Conservation (phyloP, 148 eudicot species). For the Camellia granthamiana region DNA sequence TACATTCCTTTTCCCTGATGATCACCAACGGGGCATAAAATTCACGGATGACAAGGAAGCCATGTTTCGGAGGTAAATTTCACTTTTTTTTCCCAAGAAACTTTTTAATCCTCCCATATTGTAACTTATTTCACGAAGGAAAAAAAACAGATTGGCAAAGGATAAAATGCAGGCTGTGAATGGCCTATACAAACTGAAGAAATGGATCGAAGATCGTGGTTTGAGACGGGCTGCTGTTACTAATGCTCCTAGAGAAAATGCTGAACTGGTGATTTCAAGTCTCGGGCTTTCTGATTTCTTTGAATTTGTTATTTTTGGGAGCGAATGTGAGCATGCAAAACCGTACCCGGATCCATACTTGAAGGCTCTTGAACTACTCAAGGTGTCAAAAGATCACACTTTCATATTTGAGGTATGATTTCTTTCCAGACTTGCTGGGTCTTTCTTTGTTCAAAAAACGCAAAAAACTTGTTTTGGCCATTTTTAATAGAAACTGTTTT, state of each 20-base stretch:
- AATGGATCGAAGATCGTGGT: conserved; percentile 84
- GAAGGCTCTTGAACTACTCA: conserved; percentile 63
- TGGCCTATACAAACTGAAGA: conserved; percentile 65
- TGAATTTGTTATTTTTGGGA: conserved; percentile 61
- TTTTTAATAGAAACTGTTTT: too few species aligned
- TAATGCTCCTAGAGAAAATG: conserved; percentile 83
- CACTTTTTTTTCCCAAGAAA: neutral
- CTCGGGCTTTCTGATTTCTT: conserved; percentile 83
- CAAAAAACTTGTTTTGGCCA: too few species aligned
- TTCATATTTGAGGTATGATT: conserved; percentile 68
- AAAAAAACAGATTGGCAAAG: conserved; percentile 50
- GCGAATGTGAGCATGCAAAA: conserved; percentile 84
- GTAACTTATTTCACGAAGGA: conserved; percentile 1
- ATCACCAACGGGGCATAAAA: conserved; percentile 63
- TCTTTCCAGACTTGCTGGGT: neutral
- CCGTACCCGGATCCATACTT: conserved; percentile 87
- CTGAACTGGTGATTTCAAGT: conserved; percentile 74
- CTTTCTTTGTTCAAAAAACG: neutral
- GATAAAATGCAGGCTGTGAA: conserved; percentile 65
- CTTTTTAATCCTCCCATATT: neutral
- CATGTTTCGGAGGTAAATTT: conserved; percentile 63
- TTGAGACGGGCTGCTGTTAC: conserved; percentile 93
- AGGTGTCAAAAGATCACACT: conserved; percentile 77
- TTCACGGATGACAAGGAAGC: conserved; percentile 78
- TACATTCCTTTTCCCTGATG: conserved; percentile 68